Evolutionary conservation across 768 basidiomycete genomes (phyloP).

Genomic region (Suillus subluteus): DNA sequence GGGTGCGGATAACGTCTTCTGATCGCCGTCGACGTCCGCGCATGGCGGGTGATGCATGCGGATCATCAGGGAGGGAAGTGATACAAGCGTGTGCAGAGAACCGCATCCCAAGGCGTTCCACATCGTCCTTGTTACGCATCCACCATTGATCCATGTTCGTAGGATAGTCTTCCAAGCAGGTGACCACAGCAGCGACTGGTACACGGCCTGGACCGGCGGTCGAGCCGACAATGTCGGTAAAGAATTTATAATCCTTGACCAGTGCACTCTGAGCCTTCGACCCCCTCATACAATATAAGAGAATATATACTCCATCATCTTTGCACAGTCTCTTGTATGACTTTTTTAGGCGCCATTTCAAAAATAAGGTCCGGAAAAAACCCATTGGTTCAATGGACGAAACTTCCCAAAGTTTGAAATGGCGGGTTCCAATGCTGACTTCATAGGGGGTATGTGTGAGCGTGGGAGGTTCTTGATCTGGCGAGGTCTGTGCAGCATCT

Average conservation of each 20-base stretch:
- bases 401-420: not conserved
- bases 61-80: constrained; percentile 19
- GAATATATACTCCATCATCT: constrained; percentile 32
- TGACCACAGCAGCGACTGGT: too few relatives aligned
- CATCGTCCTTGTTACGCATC: constrained; percentile 28
- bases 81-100: constrained; percentile 39
- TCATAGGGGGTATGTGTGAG: not conserved
- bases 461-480: not conserved
- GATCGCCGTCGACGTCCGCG: not conserved
- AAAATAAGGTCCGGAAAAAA: constrained; percentile 20
- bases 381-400: constrained; percentile 18
- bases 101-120: constrained; percentile 26
- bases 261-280: constrained; percentile 17
- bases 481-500: not conserved
- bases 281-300: constrained; percentile 38
- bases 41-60: not conserved
- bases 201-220: not conserved
- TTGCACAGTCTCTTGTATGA: constrained; percentile 25
- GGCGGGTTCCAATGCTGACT: not conserved
- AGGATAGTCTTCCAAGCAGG: constrained; percentile 15
- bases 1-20: not conserved
- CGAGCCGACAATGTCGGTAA: constrained; percentile 11
- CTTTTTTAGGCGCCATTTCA: constrained; percentile 26
- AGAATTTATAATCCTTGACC: constrained; percentile 23
- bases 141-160: constrained; percentile 41